phyloP scores from a whole-genome alignment of 495 filamentous ascomycete genomes.

The Tuber borchii region DNA sequence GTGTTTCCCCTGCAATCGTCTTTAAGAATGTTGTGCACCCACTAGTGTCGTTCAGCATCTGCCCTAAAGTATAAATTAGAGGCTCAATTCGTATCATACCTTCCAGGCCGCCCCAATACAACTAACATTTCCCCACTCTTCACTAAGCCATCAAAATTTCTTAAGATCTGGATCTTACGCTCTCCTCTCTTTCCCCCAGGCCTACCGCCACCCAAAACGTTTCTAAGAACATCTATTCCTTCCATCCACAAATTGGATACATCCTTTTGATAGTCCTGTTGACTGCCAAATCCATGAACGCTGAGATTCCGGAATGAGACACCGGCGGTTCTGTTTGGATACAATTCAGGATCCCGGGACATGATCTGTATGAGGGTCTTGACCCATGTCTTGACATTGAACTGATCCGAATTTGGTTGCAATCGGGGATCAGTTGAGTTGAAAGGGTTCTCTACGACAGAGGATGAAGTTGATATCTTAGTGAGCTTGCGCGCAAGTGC shows the following conservation, averaged over 20 bases:
- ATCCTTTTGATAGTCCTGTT: conserved; percentile 76
- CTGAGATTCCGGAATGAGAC: conserved; percentile 59
- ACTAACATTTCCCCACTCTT: conserved; percentile 72
- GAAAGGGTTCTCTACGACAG: conserved; percentile 31
- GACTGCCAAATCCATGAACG: conserved; percentile 67
- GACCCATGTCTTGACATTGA: conserved; percentile 52
- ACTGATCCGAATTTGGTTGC: conserved; percentile 52
- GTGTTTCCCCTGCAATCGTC: conserved; percentile 68
- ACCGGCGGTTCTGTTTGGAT: conserved; percentile 50
- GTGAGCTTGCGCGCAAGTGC: conserved; percentile 31
- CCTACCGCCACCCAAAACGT: conserved; percentile 48
- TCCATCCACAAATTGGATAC: conserved; percentile 60
- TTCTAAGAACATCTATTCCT: conserved; percentile 46
- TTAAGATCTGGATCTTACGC: conserved; percentile 65
- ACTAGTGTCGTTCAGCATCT: conserved; percentile 37
- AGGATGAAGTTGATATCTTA: conserved; percentile 18
- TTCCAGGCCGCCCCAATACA: conserved; percentile 69
- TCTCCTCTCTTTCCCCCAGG: conserved; percentile 40
- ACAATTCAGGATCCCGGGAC: conserved; percentile 44
- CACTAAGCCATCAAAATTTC: conserved; percentile 72
- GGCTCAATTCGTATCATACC: conserved; percentile 6
- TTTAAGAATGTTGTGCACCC: conserved; percentile 77
- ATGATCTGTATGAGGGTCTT: conserved; percentile 51
- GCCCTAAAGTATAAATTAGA: background rate
- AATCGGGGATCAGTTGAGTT: conserved; percentile 38